These are phyloP conservation scores for Aspergillus quadricinctus DNA, from an alignment of 2,329 filamentous ascomycete genomes.

Conservation along the genomic window DNA sequence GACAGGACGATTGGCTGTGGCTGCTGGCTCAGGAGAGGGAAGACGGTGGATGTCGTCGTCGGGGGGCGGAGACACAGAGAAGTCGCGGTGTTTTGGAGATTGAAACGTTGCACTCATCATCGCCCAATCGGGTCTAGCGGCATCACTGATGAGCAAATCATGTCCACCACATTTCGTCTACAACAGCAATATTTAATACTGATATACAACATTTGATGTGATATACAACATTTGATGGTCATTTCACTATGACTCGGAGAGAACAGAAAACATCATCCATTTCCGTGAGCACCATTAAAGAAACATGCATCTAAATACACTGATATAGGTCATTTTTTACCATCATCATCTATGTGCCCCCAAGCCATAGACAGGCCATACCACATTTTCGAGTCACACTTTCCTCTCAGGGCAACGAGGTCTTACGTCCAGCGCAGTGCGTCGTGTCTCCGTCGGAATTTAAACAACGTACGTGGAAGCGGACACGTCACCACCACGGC, in stretches of 20 bases:
- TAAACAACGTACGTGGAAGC: constrained; percentile 98
- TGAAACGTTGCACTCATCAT: constrained; percentile 6
- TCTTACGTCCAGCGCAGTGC: constrained; percentile 25
- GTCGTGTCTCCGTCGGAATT: constrained; percentile 24
- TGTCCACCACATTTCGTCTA: too few relatives aligned
- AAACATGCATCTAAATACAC: constrained; percentile 21
- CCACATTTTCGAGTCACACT: constrained; percentile 9
- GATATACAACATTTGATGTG: too few relatives aligned
- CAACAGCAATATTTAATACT: too few relatives aligned
- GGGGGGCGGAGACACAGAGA: constrained; percentile 6
- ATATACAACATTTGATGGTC: too few relatives aligned
- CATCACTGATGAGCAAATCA: background rate
- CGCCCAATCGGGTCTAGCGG: constrained; percentile 14
- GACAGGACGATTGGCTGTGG: constrained; percentile 5
- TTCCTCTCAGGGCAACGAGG: constrained; percentile 10
- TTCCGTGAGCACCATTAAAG: constrained; percentile 1
- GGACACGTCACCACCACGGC: constrained; percentile 92
- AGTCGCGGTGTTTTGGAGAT: background rate
- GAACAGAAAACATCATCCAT: background rate
- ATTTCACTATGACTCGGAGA: too few relatives aligned
- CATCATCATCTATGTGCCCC: constrained; percentile 22
- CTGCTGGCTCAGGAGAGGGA: constrained; percentile 9
- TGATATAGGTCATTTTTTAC: constrained; percentile 9
- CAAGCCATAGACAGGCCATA: constrained; percentile 2
- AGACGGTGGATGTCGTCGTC: constrained; percentile 8